Evolutionary conservation across 225 moss, liverwort and hornwort species (phyloP), one percentile per base, ranked within the genome.

Genomic region (Rhytidiadelphus loreus): DNA sequence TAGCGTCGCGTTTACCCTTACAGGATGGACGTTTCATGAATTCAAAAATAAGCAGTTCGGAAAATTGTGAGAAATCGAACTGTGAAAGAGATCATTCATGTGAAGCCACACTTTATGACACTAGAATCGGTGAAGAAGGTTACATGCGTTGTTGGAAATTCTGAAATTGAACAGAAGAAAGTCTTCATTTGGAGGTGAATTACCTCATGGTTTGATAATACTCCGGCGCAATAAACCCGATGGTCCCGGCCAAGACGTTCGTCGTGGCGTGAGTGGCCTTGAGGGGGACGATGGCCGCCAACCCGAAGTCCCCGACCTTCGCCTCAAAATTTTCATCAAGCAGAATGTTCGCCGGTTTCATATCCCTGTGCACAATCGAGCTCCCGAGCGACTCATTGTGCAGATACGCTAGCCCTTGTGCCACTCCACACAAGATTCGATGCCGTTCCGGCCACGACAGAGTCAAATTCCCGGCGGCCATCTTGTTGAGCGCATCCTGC

Each of bases 151-250:
- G 41, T 29, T 62, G 29, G 12, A 29, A 77, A 65, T 32, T 33
- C n/a, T 41, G 13, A 62, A 29, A 76, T 30, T 52, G 30, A n/a
- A 53, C 32, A 63, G 60, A 30, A 33, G 77, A 13, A 55, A 56
- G 20, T 39, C 41, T 6, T 41, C 8, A 32, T 41, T 62, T 6
- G 13, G 17, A 30, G 43, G 11, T 58, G 24, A n/a, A 57, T 81
- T 81, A 92, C 94, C 91, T 89, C 79, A 92, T 56, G 37, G 95
- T 96, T 91, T 98, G 96, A 59, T 91, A 91, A 90, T 96, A 96
- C 90, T 98, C 96, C 4, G 98, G 98, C 1, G 98, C 85, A 11
- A 98, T 98, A 89, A 95, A 98, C n/a, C 98, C 98, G 73, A 95
- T 90, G 6, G 96, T 96, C 79, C 98, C 96, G 4, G 96, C 95